Conservation (phyloP, 352 stramenopile species). For the Phytophthora cryptogea region DNA sequence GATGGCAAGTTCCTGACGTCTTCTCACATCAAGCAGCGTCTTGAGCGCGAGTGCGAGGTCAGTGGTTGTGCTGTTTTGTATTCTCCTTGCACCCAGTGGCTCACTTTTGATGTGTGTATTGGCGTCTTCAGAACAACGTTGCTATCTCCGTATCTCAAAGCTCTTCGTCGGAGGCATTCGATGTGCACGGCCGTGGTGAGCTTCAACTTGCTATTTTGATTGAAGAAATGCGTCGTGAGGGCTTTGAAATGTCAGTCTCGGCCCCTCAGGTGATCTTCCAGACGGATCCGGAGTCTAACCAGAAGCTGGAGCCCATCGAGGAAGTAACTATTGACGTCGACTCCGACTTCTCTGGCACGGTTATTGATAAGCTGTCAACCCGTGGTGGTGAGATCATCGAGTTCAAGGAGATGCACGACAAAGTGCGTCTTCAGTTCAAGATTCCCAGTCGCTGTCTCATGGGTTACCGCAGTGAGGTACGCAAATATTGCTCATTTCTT, state of each 20-base stretch:
- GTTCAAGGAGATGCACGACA: conserved; percentile 92
- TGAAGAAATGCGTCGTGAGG: conserved; percentile 98
- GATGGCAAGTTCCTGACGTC: conserved; percentile 98
- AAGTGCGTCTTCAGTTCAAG: conserved; percentile 95
- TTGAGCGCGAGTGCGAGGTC: conserved; percentile 93
- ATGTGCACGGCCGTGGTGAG: conserved; percentile 96
- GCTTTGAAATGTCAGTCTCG: conserved; percentile 98
- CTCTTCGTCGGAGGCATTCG: conserved; percentile 91
- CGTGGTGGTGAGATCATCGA: conserved; percentile 94
- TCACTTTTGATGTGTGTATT: conserved; percentile 12
- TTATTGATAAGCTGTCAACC: conserved; percentile 97
- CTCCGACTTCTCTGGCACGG: conserved; percentile 93
- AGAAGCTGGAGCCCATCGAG: conserved; percentile 90
- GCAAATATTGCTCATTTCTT: conserved; percentile 7
- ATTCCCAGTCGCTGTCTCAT: conserved; percentile 96
- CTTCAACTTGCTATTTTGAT: conserved; percentile 98
- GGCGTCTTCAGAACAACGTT: conserved; percentile 94
- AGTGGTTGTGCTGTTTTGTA: background rate
- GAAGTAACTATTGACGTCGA: conserved; percentile 97
- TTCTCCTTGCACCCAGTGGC: conserved; percentile 1
- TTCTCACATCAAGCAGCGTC: conserved; percentile 93
- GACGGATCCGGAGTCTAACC: conserved; percentile 82
- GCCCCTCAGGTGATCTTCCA: conserved; percentile 96
- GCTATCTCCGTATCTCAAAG: conserved; percentile 92
- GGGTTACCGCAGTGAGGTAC: conserved; percentile 93